phyloP scores from a whole-genome alignment of 371 early-diverging fungal species.

The Saksenaea vasiformis region DNA sequence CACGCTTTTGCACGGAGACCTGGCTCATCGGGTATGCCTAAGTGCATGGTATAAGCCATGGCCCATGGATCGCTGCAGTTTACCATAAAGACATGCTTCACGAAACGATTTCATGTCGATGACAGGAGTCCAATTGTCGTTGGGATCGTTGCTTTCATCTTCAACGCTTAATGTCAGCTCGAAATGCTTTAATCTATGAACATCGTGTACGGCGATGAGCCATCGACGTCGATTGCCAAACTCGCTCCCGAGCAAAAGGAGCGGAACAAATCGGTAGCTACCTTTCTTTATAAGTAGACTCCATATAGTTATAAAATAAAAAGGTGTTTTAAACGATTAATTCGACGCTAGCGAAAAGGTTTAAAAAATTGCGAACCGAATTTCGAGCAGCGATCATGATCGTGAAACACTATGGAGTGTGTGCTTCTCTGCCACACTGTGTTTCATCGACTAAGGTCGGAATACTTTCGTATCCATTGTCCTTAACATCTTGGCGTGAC shows the following conservation, averaged over 20 bases:
- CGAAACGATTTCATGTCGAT: slow-evolving; percentile 55
- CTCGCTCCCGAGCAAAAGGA: background rate
- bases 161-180: slow-evolving; percentile 29
- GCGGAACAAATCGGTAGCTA: slow-evolving; percentile 4
- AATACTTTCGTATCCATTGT: too few relatives aligned
- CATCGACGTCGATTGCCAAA: background rate
- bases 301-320: slow-evolving; percentile 25
- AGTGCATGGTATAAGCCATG: background rate
- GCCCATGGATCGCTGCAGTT: background rate
- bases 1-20: slow-evolving; percentile 69
- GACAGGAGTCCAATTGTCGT: slow-evolving; percentile 35
- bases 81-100: slow-evolving; percentile 56
- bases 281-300: slow-evolving; percentile 48
- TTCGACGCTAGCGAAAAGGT: background rate
- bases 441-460: background rate
- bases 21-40: slow-evolving; percentile 77
- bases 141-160: slow-evolving; percentile 20
- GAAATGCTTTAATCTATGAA: slow-evolving; percentile 44
- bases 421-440: background rate
- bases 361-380: background rate
- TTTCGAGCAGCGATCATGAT: background rate
- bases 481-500: too few relatives aligned
- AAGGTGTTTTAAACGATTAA: background rate
- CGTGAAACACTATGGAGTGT: background rate
- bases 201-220: slow-evolving; percentile 1